A percentile compares a stretch with the other conserved stretches of the same genome.
Conservation (phyloP, 306 rosid genomes). For the Crataegus laevigata region DNA sequence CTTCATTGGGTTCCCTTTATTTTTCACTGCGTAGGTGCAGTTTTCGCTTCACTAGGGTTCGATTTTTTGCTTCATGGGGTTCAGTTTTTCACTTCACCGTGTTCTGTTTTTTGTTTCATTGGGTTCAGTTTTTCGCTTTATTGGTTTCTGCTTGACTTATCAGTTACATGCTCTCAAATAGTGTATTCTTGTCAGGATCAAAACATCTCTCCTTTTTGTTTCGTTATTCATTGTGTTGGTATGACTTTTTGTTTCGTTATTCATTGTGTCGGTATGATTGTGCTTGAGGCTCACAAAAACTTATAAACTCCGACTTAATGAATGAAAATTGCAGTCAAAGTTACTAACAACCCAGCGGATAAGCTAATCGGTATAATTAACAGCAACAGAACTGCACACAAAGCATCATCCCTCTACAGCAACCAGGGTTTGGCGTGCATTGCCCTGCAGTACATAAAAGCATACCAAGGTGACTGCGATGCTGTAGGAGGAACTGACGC, state of each 20-base stretch:
- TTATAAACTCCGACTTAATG: not conserved
- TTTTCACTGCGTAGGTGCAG: no score
- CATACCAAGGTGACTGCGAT: slow-evolving; percentile 61
- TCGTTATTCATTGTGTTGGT: not conserved
- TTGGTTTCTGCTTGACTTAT: not conserved
- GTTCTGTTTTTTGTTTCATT: not conserved
- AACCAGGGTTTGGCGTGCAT: slow-evolving; percentile 84
- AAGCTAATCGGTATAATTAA: slow-evolving; percentile 33
- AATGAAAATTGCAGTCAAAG: slow-evolving; percentile 37
- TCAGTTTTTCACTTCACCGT: not conserved
- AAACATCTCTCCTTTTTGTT: not conserved
- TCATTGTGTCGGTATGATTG: not conserved
- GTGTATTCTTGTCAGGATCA: not conserved
- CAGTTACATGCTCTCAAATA: not conserved
- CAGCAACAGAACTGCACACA: slow-evolving; percentile 38
- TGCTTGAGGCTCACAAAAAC: not conserved
- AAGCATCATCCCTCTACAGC: slow-evolving; percentile 28
- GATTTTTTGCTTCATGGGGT: not conserved
- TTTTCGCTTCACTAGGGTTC: not conserved
- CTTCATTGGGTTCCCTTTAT: not conserved
- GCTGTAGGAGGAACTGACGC: slow-evolving; percentile 80
- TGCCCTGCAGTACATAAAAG: slow-evolving; percentile 86
- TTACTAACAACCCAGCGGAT: slow-evolving; percentile 47
- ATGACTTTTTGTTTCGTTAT: not conserved
- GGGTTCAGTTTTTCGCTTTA: not conserved